These are phyloP conservation scores for Phytophthora hibernalis DNA, from an alignment of 352 stramenopile species.

Conservation along the genomic window DNA sequence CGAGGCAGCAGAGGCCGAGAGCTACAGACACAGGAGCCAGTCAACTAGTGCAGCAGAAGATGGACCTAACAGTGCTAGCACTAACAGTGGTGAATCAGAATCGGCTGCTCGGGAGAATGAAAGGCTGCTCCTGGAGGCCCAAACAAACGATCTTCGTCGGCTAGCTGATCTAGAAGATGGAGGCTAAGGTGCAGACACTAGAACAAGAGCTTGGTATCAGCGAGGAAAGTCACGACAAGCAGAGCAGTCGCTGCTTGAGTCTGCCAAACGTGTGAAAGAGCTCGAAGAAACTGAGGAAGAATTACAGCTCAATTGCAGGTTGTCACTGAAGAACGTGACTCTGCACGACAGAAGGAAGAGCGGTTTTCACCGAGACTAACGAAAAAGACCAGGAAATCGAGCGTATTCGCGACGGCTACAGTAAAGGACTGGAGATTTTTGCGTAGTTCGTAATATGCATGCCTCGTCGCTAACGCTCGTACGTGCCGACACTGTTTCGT, in stretches of 20 bases:
- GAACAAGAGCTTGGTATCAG: conserved; percentile 52
- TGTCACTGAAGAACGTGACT: conserved; percentile 85
- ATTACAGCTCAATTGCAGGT: conserved; percentile 84
- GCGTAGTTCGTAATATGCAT: not conserved
- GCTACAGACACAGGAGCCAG: conserved; percentile 12
- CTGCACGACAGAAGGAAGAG: conserved; percentile 84
- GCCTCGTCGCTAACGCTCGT: not conserved
- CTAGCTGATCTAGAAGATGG: conserved; percentile 73
- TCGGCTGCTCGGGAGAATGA: conserved; percentile 48
- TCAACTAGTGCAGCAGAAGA: not conserved
- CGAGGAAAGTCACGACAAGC: conserved; percentile 34
- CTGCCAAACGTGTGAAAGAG: conserved; percentile 49
- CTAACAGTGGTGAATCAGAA: conserved; percentile 23
- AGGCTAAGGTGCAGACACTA: conserved; percentile 58
- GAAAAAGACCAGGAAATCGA: conserved; percentile 91
- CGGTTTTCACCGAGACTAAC: conserved; percentile 83
- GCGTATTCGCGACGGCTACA: conserved; percentile 86
- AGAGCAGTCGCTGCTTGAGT: conserved; percentile 50
- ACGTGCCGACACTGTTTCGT: conserved; percentile 11
- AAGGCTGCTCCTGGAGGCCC: conserved; percentile 66
- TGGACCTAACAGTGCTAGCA: conserved; percentile 24
- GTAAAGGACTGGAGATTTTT: conserved; percentile 39
- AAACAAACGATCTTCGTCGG: conserved; percentile 77
- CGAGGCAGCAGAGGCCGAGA: conserved; percentile 42
- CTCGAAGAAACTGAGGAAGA: conserved; percentile 83